Percentiles rank a stretch among this genome's conserved stretches.
Conservation (phyloP, 2,329 filamentous ascomycete genomes). For the Fusarium marasasianum region DNA sequence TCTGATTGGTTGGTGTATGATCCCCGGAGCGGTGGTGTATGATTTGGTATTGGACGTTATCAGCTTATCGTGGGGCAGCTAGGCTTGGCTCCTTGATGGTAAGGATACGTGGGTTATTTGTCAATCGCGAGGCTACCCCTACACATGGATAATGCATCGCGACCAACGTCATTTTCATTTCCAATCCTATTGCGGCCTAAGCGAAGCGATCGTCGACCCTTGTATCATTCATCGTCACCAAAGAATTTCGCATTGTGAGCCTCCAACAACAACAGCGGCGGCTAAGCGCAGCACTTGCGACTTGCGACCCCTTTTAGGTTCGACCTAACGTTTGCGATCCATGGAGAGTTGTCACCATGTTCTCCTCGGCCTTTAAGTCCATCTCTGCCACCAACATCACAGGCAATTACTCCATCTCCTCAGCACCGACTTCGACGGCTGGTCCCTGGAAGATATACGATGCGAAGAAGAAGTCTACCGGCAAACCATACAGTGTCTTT, state of each 20-base stretch:
- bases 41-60: no score
- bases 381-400: conserved; percentile 91
- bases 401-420: conserved; percentile 86
- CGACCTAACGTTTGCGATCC: conserved; percentile 42
- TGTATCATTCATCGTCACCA: neutral
- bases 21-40: no score
- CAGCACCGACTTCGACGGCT: conserved; percentile 78
- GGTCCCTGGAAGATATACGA: conserved; percentile 98
- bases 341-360: conserved; percentile 67
- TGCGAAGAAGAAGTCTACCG: conserved; percentile 94
- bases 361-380: conserved; percentile 92
- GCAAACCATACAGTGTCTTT: conserved; percentile 89
- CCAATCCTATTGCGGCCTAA: conserved; percentile 6
- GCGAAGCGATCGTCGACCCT: conserved; percentile 17
- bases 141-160: conserved; percentile 29
- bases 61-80: conserved; percentile 28
- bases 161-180: conserved; percentile 32
- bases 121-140: conserved; percentile 33
- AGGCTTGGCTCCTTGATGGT: neutral
- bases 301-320: neutral
- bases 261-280: neutral
- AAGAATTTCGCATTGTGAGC: neutral
- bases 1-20: no score
- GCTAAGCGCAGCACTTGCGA: neutral
- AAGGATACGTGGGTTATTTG: conserved; percentile 34